Evolutionary conservation across 192 early-diverging fungal genomes (phyloP), one percentile per base, ranked within the genome.

Genomic region (Cladochytrium replicatum): DNA sequence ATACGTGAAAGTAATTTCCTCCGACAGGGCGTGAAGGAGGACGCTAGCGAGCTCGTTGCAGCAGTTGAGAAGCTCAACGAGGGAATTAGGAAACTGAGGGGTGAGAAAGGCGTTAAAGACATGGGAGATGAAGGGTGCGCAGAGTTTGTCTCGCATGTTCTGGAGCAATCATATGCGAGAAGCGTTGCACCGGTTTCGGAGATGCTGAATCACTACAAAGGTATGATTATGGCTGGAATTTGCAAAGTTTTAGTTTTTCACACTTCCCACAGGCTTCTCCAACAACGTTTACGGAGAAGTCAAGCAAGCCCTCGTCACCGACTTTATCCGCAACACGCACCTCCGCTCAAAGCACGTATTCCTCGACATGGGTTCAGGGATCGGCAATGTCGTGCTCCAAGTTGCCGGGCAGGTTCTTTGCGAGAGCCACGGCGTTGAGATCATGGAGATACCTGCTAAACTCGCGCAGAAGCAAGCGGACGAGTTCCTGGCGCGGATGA

Each of bases 251-350:
- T 15, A 56, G 9, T 27, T 65, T 49, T 50, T n/a, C 17, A 31
- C 32, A 1, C 2, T 2, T 5, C 6, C 40, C 6, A 30, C 50
- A 75, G 83, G 78, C 32, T 91, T 91, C 53, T 89, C 89, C 13
- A 90, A 93, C 59, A 89, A 89, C 59, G 94, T 97, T 17, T 99
- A 99, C 63, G 95, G 95, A 38, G 95, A 99, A 66, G 82, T 99
- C 51, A 81, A 85, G 47, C 78, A 80, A 23, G 75, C 72, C 25
- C 66, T 99, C 50, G 83, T 94, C 31, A 76, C 76, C 46, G 86
- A 93, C 45, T 69, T 99, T 23, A 91, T 96, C 48, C 55, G 77
- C 39, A 58, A 75, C 44, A 78, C 87, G 1, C 61, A 66, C 6
- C 64, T 98, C 24, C 60, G 65, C 19, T 57, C 72, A 9, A 68